A percentile compares a stretch with the other conserved stretches of the same genome.
These are phyloP conservation scores for Sarocladium strictum DNA, from an alignment of 2,329 filamentous ascomycete species.

Conservation along the genomic window DNA sequence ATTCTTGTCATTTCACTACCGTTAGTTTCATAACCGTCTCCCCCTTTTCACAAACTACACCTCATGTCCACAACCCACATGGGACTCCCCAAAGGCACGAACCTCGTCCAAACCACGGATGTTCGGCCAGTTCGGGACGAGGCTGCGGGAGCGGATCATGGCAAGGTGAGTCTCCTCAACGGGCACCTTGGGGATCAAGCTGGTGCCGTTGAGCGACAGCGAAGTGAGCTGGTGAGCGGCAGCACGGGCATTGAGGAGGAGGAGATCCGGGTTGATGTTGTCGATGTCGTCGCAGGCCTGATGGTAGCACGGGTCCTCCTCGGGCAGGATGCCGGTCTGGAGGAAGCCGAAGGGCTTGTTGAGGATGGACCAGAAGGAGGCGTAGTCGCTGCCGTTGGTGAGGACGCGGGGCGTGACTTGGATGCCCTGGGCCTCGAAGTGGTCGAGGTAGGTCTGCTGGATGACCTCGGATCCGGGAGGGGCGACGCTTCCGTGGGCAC, in stretches of 20 bases:
- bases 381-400: constrained; percentile 53
- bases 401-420: constrained; percentile 20
- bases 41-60: constrained; percentile 13
- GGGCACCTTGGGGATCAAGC: constrained; percentile 20
- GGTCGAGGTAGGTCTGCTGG: constrained; percentile 26
- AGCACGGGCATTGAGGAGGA: constrained; percentile 26
- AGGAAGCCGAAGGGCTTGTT: constrained; percentile 48
- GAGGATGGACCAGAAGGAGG: constrained; percentile 49
- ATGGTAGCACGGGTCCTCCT: constrained; percentile 28
- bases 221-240: constrained; percentile 40
- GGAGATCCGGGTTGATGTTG: constrained; percentile 26
- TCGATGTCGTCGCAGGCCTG: constrained; percentile 29
- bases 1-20: background rate
- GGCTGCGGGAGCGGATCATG: constrained; percentile 12
- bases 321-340: constrained; percentile 53
- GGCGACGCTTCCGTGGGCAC: constrained; percentile 22
- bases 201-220: constrained; percentile 18
- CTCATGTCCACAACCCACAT: constrained; percentile 29
- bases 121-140: constrained; percentile 12
- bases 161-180: constrained; percentile 15
- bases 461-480: constrained; percentile 29
- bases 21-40: background rate
- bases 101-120: constrained; percentile 23
- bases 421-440: constrained; percentile 25
- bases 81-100: constrained; percentile 27